Evolutionary conservation across 176 grass and related monocot genomes (phyloP).

Genomic region (Panicum miliaceum): DNA sequence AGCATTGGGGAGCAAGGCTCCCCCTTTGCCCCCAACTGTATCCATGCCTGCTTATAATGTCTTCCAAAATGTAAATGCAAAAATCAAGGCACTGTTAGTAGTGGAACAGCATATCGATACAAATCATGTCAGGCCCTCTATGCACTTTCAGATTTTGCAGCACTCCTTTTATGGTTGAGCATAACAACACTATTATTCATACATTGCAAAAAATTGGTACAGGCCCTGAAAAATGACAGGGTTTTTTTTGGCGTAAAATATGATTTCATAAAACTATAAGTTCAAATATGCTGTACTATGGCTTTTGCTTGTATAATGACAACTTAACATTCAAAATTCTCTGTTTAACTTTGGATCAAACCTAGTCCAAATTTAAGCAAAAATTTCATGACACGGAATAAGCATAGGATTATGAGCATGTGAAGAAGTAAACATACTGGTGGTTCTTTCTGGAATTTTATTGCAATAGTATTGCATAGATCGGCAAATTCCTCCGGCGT

Average conservation of each 20-base stretch:
- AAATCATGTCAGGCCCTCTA: not conserved
- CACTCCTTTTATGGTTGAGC: not conserved
- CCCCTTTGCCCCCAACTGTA: too few relatives aligned
- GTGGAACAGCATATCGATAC: not conserved
- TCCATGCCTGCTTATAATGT: not conserved
- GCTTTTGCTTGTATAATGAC: not conserved
- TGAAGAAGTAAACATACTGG: conserved; percentile 64
- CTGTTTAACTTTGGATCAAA: not conserved
- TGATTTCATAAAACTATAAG: not conserved
- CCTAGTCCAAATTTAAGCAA: not conserved
- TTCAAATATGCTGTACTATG: not conserved
- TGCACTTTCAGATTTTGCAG: not conserved
- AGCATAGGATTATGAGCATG: conserved; percentile 27
- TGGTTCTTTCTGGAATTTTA: conserved; percentile 95
- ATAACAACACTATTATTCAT: not conserved
- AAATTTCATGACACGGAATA: conserved; percentile 9
- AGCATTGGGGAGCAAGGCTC: not conserved
- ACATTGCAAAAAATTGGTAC: conserved; percentile 1
- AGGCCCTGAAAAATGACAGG: not conserved
- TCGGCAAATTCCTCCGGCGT: conserved; percentile 95
- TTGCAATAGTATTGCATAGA: conserved; percentile 92
- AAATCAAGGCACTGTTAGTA: not conserved
- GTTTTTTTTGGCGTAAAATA: not conserved
- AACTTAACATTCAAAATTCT: not conserved
- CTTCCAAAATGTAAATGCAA: conserved; percentile 6